Evolutionary conservation across 2,329 filamentous ascomycete species (phyloP).

Genomic region (Pezicula rhizophila): DNA sequence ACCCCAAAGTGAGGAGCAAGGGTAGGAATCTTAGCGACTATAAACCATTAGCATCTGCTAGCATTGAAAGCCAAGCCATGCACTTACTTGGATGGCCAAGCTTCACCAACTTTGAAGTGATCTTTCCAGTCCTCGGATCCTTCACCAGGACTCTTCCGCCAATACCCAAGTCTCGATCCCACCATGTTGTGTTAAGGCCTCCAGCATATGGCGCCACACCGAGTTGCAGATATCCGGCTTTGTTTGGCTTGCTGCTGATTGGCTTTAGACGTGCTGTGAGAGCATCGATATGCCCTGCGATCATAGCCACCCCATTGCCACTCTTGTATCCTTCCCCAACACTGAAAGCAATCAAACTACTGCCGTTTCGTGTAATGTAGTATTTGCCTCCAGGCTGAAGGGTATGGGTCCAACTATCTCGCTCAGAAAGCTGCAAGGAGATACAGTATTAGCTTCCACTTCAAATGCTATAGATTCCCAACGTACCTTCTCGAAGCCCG

Average conservation of each 20-base stretch:
- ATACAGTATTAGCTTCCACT: slow-evolving; percentile 11
- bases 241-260: slow-evolving; percentile 75
- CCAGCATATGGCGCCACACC: slow-evolving; percentile 92
- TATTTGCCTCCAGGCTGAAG: slow-evolving; percentile 81
- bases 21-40: slow-evolving; percentile 79
- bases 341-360: slow-evolving; percentile 77
- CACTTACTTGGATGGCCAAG: slow-evolving; percentile 74
- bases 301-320: slow-evolving; percentile 81
- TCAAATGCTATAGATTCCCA: neutral
- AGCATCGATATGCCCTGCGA: slow-evolving; percentile 90
- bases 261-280: slow-evolving; percentile 89
- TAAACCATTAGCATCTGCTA: slow-evolving; percentile 11
- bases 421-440: slow-evolving; percentile 57
- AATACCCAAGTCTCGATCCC: slow-evolving; percentile 89
- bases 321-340: slow-evolving; percentile 75
- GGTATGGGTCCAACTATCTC: slow-evolving; percentile 69
- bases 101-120: slow-evolving; percentile 76
- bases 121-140: slow-evolving; percentile 66
- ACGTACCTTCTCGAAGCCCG: slow-evolving; percentile 66
- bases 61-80: neutral
- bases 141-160: slow-evolving; percentile 84
- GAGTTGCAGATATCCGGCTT: slow-evolving; percentile 80
- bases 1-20: slow-evolving; percentile 91
- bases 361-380: slow-evolving; percentile 80
- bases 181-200: slow-evolving; percentile 84